Conservation (phyloP, 352 stramenopile species). For the Globisporangium splendens region DNA sequence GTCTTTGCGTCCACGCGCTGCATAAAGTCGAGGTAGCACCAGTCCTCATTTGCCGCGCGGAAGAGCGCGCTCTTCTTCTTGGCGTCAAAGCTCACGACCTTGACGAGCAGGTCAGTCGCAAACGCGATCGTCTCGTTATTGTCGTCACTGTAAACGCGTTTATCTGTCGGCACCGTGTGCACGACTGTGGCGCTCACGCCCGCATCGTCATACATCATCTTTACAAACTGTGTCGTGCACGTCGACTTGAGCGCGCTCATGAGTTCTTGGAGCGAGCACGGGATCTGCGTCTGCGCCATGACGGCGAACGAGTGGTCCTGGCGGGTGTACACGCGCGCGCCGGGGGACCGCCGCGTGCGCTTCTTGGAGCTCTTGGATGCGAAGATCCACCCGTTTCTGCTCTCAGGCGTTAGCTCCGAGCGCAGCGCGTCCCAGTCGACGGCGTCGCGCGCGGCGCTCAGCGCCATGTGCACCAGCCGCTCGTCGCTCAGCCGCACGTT, state of each 20-base stretch:
- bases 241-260: slow-evolving; percentile 3
- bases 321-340: background rate
- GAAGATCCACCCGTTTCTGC: background rate
- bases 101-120: slow-evolving; percentile 7
- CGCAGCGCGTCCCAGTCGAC: slow-evolving; percentile 35
- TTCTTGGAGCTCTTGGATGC: slow-evolving; percentile 3
- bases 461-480: slow-evolving; percentile 30
- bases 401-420: background rate
- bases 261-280: slow-evolving; percentile 9
- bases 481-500: slow-evolving; percentile 32
- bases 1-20: slow-evolving; percentile 9
- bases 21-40: slow-evolving; percentile 16
- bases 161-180: slow-evolving; percentile 2
- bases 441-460: slow-evolving; percentile 16
- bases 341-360: background rate
- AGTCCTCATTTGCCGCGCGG: slow-evolving; percentile 2
- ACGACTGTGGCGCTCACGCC: slow-evolving; percentile 7
- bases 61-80: slow-evolving; percentile 5
- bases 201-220: slow-evolving; percentile 9
- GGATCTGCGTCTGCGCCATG: slow-evolving; percentile 7
- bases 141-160: background rate
- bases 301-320: slow-evolving; percentile 2
- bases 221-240: background rate
- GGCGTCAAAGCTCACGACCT: slow-evolving; percentile 2
- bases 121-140: background rate